These are phyloP conservation scores for Elongisporangium prolatum DNA, from an alignment of 352 stramenopile genomes.

Conservation along the genomic window DNA sequence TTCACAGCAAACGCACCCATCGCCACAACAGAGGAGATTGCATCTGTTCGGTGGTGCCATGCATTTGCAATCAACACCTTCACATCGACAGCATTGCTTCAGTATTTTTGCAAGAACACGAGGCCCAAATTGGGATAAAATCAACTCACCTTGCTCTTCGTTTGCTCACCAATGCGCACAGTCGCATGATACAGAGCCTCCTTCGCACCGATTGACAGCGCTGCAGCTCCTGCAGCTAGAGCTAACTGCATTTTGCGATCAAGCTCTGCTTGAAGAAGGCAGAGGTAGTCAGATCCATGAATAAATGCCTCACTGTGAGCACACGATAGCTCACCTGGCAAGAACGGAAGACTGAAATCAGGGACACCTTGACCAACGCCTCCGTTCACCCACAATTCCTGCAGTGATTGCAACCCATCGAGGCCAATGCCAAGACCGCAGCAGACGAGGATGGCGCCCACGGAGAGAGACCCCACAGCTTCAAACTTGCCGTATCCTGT, in stretches of 20 bases:
- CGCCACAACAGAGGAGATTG: conserved; percentile 87
- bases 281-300: too few relatives aligned
- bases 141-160: conserved; percentile 82
- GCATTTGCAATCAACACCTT: conserved; percentile 96
- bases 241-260: conserved; percentile 48
- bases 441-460: conserved; percentile 79
- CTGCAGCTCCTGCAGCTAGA: conserved; percentile 81
- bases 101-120: background rate
- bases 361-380: conserved; percentile 16
- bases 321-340: conserved; percentile 24
- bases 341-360: conserved; percentile 38
- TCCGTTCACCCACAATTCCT: conserved; percentile 51
- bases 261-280: too few relatives aligned
- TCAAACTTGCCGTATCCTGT: conserved; percentile 88
- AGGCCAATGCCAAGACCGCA: conserved; percentile 66
- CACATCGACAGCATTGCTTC: background rate
- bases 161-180: conserved; percentile 84
- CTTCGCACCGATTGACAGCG: conserved; percentile 91
- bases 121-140: background rate
- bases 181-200: conserved; percentile 94
- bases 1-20: conserved; percentile 36
- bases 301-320: background rate
- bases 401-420: conserved; percentile 67
- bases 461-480: conserved; percentile 80
- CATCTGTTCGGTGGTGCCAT: conserved; percentile 93